A percentile compares a stretch with the other conserved stretches of the same genome.
phyloP scores from a whole-genome alignment of 805 yeast species.

The Barnettozyma botsteinii region DNA sequence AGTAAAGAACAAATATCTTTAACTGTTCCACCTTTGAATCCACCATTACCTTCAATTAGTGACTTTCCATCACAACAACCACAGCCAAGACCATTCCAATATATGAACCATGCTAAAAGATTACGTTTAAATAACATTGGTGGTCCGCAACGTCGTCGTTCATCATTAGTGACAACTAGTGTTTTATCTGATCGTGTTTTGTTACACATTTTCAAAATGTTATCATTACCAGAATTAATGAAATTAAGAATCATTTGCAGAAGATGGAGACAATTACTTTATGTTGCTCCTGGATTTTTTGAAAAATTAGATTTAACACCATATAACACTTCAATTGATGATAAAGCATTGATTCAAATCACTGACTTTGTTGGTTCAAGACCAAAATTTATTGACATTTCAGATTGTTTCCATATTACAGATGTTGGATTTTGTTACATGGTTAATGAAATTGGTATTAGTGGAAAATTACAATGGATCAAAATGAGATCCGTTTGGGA shows the following conservation, averaged over 20 bases:
- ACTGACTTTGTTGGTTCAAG: conserved; percentile 68
- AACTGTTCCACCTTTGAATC: conserved; percentile 36
- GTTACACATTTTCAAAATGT: conserved; percentile 44
- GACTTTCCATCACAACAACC: conserved; percentile 26
- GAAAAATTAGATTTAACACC: conserved; percentile 49
- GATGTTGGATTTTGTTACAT: conserved; percentile 69
- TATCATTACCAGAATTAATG: conserved; percentile 58
- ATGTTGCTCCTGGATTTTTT: conserved; percentile 49
- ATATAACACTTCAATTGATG: conserved; percentile 58
- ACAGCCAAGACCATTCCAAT: conserved; percentile 37
- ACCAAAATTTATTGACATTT: conserved; percentile 54
- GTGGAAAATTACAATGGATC: conserved; percentile 49
- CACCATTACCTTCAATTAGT: conserved; percentile 30
- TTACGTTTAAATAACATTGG: conserved; percentile 40
- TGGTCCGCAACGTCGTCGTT: conserved; percentile 39
- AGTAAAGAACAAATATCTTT: conserved; percentile 17
- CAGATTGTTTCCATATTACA: conserved; percentile 72
- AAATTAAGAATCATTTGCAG: conserved; percentile 50
- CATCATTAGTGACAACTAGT: conserved; percentile 52
- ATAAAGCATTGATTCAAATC: conserved; percentile 49
- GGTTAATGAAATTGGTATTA: conserved; percentile 64
- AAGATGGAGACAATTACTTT: conserved; percentile 63
- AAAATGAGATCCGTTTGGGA: conserved; percentile 73
- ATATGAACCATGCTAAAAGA: conserved; percentile 51
- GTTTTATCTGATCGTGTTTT: conserved; percentile 58